Percentiles rank a stretch among this genome's conserved stretches.
Conservation (phyloP, 2,329 filamentous ascomycete species). For the Trichoderma endophyticum region DNA sequence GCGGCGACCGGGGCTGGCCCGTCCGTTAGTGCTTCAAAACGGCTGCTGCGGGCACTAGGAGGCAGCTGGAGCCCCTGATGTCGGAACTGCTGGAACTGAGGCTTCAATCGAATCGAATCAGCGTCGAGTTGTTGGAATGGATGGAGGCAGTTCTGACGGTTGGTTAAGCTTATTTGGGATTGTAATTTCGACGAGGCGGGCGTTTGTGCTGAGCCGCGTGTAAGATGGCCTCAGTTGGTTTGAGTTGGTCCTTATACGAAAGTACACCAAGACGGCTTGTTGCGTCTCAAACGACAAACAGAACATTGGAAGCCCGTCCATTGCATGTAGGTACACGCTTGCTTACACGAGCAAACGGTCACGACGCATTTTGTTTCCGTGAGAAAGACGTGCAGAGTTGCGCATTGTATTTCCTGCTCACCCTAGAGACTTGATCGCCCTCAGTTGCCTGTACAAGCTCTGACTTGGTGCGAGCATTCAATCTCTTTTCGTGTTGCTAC, state of each 20-base stretch:
- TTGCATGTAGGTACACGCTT: background rate
- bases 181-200: background rate
- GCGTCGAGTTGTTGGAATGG: background rate
- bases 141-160: background rate
- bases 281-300: background rate
- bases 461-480: background rate
- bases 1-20: background rate
- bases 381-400: background rate
- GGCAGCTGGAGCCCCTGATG: conserved; percentile 3
- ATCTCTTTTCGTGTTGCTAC: background rate
- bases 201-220: background rate
- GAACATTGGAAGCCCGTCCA: background rate
- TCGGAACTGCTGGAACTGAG: background rate
- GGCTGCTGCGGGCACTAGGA: conserved; percentile 3
- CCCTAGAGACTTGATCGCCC: background rate
- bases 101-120: background rate
- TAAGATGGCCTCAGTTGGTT: background rate
- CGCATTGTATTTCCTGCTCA: background rate
- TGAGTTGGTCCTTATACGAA: background rate
- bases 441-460: background rate
- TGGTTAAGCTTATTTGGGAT: background rate
- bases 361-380: background rate
- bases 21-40: background rate
- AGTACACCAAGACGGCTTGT: background rate
- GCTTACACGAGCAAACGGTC: background rate